Evolutionary conservation across 305 asterid genomes (phyloP), one percentile per base, ranked within the genome.

Genomic region (Plantago lanceolata): DNA sequence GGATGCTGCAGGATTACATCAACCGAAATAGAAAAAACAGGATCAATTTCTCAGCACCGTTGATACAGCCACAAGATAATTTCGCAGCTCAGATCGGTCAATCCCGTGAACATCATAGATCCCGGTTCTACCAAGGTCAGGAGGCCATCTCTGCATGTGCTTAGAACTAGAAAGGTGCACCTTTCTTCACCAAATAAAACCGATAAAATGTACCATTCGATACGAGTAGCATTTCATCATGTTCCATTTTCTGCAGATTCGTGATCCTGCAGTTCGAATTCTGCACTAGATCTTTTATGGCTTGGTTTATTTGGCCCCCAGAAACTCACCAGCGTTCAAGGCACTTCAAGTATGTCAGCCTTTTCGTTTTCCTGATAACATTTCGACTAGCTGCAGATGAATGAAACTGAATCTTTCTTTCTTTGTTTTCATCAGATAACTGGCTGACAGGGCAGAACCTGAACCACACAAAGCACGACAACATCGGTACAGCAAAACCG

Each of bases 51-150:
- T 84, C 93, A 35, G 91, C 89, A 47, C 85, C 86, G 26, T 63
- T 80, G 72, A 20, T 61, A 26, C 52, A 65, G 61, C 82, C 75
- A 37, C 79, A 73, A 63, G 79, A 69, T 52, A 65, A 8, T 18
- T 77, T 66, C 12, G 19, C 66, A 17, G 72, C 64, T 29, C 80
- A 79, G 59, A 73, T 76, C 48, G 73, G 74, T 61, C 79, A 71
- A 48, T 59, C 59, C 52, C 86, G 66, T 48, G 79, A 61, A 15
- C 49, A 54, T 63, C 74, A 59, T 73, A 81, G 88, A 78, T 86
- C 95, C 17, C 89, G 95, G 11, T 88, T 90, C 62, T 67, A 77
- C 40, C 70, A 76, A 80, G 97, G 97, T 90, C 19, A 49, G 8
- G 33, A 28, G 16, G 50, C 9, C 19, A 45, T 6, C 28, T 51